phyloP scores from a whole-genome alignment of 495 filamentous ascomycete genomes.

The Daldinia decipiens region DNA sequence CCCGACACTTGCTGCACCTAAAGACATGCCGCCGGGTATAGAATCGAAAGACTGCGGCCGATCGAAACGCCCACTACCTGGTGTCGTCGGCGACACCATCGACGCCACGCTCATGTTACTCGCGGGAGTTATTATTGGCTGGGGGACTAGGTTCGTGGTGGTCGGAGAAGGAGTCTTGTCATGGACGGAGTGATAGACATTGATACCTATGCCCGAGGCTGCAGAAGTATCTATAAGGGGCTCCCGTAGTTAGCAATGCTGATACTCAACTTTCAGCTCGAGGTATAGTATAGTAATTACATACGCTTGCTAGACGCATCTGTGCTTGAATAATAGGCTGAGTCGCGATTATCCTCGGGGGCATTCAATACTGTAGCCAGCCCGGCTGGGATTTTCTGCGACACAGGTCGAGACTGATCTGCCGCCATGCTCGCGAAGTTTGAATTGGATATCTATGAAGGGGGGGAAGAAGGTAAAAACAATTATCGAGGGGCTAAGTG shows the following conservation, averaged over 20 bases:
- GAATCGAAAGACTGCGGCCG: slow-evolving; percentile 60
- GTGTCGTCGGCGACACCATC: slow-evolving; percentile 64
- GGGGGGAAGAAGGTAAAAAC: neutral
- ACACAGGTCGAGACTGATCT: slow-evolving; percentile 52
- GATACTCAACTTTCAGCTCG: slow-evolving; percentile 6
- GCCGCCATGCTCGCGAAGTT: slow-evolving; percentile 42
- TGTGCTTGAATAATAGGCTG: slow-evolving; percentile 64
- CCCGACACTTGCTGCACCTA: slow-evolving; percentile 39
- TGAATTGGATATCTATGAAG: neutral
- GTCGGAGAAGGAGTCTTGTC: slow-evolving; percentile 66
- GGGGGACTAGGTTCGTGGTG: slow-evolving; percentile 53
- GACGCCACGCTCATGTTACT: slow-evolving; percentile 66
- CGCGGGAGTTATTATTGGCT: slow-evolving; percentile 58
- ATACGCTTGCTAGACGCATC: slow-evolving; percentile 67
- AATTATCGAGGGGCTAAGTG: slow-evolving; percentile 1
- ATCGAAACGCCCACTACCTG: slow-evolving; percentile 56
- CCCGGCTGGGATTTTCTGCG: slow-evolving; percentile 61
- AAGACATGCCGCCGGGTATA: slow-evolving; percentile 33
- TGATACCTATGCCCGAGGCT: slow-evolving; percentile 57
- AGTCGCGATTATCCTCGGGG: slow-evolving; percentile 63
- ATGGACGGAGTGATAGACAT: slow-evolving; percentile 57
- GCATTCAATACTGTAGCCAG: slow-evolving; percentile 61
- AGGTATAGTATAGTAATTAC: slow-evolving; percentile 29
- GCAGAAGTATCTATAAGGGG: slow-evolving; percentile 59
- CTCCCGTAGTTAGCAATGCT: slow-evolving; percentile 32